A percentile compares a stretch with the other conserved stretches of the same genome.
These are phyloP conservation scores for Cladophialophora yegresii DNA, from an alignment of 2,329 filamentous ascomycete species.

Conservation along the genomic window DNA sequence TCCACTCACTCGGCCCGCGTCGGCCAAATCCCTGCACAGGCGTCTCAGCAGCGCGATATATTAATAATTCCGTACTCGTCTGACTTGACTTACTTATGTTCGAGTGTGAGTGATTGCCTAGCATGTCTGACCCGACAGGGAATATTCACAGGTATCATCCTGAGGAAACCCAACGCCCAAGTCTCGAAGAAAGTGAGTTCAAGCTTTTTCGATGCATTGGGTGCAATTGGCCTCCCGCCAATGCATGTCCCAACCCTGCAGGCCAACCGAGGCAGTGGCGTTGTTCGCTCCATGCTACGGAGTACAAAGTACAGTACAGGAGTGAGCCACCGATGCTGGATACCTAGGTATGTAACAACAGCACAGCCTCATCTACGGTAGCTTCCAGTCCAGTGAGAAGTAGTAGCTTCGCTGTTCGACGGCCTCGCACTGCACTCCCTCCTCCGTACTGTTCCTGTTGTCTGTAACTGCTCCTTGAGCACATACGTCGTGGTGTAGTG, in stretches of 20 bases:
- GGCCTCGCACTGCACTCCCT: neutral
- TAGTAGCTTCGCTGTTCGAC: neutral
- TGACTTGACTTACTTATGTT: neutral
- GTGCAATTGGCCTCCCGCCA: constrained; percentile 4
- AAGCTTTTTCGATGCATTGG: neutral
- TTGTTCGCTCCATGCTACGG: neutral
- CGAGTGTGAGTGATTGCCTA: neutral
- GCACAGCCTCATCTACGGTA: neutral
- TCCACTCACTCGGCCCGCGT: neutral
- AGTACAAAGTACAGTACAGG: neutral
- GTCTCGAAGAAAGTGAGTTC: neutral
- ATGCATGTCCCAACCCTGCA: constrained; percentile 14
- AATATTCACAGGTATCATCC: neutral
- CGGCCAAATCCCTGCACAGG: neutral
- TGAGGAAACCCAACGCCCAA: neutral
- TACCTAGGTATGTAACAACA: neutral
- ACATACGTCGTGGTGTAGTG: neutral
- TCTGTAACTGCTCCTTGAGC: neutral
- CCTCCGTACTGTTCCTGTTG: neutral
- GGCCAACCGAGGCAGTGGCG: neutral
- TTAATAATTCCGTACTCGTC: neutral
- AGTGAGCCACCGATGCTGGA: neutral
- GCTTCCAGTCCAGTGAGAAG: neutral
- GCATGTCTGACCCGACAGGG: constrained; percentile 7
- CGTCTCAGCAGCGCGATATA: neutral